Conservation (phyloP, 108 stramenopile genomes). For the Schizochytrium sp. region DNA sequence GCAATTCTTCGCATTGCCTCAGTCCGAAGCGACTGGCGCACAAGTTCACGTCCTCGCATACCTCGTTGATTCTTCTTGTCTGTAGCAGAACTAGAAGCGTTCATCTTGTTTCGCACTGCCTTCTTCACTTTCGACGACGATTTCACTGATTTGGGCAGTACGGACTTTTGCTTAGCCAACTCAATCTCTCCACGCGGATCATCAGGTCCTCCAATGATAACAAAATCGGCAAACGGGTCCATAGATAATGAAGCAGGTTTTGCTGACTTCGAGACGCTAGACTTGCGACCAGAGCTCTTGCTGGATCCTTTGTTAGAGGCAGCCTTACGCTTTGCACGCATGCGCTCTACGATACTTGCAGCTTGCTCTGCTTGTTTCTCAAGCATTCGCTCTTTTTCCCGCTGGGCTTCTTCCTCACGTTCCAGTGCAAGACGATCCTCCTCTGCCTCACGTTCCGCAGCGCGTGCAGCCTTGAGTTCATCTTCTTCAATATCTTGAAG, state of each 20-base stretch:
- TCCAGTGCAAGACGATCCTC: not conserved
- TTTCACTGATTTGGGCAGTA: not conserved
- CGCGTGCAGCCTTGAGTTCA: not conserved
- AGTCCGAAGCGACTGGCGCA: not conserved
- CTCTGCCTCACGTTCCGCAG: constrained; percentile 10
- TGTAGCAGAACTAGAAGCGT: not conserved
- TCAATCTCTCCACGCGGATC: not conserved
- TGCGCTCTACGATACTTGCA: not conserved
- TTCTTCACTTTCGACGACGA: not conserved
- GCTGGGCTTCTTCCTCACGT: not conserved
- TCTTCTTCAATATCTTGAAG: not conserved
- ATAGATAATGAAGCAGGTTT: too few relatives aligned
- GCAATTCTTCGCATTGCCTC: constrained; percentile 16
- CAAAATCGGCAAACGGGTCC: not conserved
- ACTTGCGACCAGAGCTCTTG: too few relatives aligned
- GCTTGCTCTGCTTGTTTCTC: constrained; percentile 11
- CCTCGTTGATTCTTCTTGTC: not conserved
- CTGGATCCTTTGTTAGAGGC: not conserved
- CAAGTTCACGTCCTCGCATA: constrained; percentile 6
- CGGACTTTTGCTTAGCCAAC: not conserved
- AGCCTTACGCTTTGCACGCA: constrained; percentile 17
- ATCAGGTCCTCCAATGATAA: not conserved
- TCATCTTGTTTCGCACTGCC: not conserved
- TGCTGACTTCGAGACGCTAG: too few relatives aligned
- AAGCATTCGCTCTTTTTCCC: not conserved